Conservation (phyloP, 192 early-diverging fungal species). For the Entomortierella beljakovae region DNA sequence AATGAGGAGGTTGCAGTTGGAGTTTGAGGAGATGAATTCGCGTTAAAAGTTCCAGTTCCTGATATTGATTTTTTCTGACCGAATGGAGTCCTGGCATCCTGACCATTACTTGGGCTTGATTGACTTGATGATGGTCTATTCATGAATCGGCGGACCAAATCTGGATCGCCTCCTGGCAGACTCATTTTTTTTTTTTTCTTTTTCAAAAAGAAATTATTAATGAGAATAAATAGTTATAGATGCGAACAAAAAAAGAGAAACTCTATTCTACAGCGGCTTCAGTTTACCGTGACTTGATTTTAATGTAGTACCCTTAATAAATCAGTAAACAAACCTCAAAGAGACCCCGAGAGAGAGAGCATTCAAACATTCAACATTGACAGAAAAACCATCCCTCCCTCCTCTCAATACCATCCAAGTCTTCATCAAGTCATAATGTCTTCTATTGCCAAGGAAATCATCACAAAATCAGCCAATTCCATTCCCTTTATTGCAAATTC, state of each 20-base stretch:
- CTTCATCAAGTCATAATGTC: slow-evolving; percentile 24
- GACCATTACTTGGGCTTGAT: neutral
- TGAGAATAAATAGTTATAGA: neutral
- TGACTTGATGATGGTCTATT: slow-evolving; percentile 10
- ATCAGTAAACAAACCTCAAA: slow-evolving; percentile 14
- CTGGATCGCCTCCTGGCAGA: slow-evolving; percentile 24
- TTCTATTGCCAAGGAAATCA: slow-evolving; percentile 52
- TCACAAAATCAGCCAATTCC: slow-evolving; percentile 48
- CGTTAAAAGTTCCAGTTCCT: neutral
- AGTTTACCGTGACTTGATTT: no score
- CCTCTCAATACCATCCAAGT: neutral
- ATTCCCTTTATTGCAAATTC: slow-evolving; percentile 48
- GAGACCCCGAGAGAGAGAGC: neutral
- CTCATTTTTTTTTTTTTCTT: slow-evolving; percentile 23
- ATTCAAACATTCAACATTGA: no score
- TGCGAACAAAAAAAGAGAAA: no score
- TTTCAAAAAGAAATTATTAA: neutral
- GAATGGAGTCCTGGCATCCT: slow-evolving; percentile 28
- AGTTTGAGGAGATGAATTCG: neutral
- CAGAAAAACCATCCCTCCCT: no score
- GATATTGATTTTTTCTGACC: slow-evolving; percentile 15
- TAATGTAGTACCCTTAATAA: slow-evolving; percentile 11
- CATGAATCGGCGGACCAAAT: slow-evolving; percentile 37
- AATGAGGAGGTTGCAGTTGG: neutral
- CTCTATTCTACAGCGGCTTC: no score